Base-by-base conservation (phyloP, 352 stramenopile genomes). In the Phytophthora tubulina region DNA sequence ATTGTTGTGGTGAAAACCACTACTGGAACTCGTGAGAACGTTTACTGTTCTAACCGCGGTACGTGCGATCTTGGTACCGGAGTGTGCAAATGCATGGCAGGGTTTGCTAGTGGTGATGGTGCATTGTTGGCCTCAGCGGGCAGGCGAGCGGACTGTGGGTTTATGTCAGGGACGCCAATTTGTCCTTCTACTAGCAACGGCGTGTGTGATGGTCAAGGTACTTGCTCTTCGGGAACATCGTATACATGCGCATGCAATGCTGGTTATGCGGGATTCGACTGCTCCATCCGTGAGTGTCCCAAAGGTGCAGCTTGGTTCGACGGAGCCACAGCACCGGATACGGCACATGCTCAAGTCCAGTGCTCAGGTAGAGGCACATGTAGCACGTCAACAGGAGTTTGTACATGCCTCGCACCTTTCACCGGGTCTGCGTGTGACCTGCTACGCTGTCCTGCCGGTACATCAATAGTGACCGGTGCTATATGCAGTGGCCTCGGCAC, bases 41-140 rank as follows among this genome's bases (percentile, higher is more conserved):
- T 54, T 4, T 80, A 96, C 72, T 99, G 96, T 72, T 95, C 91
- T 0, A 98, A 98, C 69, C 81, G 78, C 36, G 90, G 90, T 17
- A 39, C 59, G 2, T 97, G 89, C 33, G 79, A 96, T 38, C 72
- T 79, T 21, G 65, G 39, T 10, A 84, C 75, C 0, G 91, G 91
- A 10, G 44, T 91, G n/a, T 97, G 91, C 63, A 78, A 74, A n/a
- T 97, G 91, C 50, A 36, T 55, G 4, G 38, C 72, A 3, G 85
- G 85, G 13, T 97, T 94, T 63, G 63, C 68, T 9, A 92, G 89
- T 67, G 82, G 78, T 15, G 60, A 92, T 52, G 84, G 86, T 4
- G 80, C 82, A 14, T 74, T 82, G 32, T 30, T 36, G 21, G 27
- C 70, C 11, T 53, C 35, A 0, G 4, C 32, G 14, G 86, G 86